These are phyloP conservation scores for Rhododendron kiyosumense DNA, from an alignment of 148 eudicot species.

Conservation along the genomic window DNA sequence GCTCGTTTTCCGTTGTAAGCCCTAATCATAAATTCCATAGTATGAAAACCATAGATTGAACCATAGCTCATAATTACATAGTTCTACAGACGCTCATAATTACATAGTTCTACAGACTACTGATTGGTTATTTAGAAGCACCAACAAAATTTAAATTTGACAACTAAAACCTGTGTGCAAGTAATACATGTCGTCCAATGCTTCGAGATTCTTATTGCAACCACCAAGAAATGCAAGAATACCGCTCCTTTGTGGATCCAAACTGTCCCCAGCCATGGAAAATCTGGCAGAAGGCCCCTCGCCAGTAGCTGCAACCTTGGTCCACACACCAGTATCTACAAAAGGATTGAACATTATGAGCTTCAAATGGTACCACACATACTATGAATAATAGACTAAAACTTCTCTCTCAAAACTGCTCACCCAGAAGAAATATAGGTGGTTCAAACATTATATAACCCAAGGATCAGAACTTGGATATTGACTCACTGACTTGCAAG, in stretches of 20 bases:
- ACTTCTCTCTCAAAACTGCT: background rate
- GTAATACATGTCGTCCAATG: slow-evolving; percentile 83
- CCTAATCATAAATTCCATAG: slow-evolving; percentile 31
- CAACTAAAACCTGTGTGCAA: slow-evolving; percentile 71
- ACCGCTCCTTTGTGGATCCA: slow-evolving; percentile 72
- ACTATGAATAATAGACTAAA: background rate
- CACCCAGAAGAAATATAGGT: background rate
- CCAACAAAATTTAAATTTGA: background rate
- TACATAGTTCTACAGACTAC: background rate
- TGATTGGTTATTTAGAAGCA: background rate
- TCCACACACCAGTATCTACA: slow-evolving; percentile 72
- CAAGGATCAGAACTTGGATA: background rate
- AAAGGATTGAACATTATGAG: background rate
- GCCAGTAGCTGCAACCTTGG: slow-evolving; percentile 56
- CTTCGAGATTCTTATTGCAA: slow-evolving; percentile 77
- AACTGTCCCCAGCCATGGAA: slow-evolving; percentile 86
- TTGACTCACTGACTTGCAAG: background rate
- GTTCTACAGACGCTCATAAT: background rate
- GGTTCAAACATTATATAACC: background rate
- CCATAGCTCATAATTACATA: background rate
- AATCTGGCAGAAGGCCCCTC: slow-evolving; percentile 90
- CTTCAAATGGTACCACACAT: background rate
- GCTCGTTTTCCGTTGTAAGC: slow-evolving; percentile 41
- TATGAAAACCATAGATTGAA: background rate
- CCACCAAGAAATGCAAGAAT: slow-evolving; percentile 82